phyloP scores from a whole-genome alignment of 352 stramenopile genomes.

The Pythium apleroticum region DNA sequence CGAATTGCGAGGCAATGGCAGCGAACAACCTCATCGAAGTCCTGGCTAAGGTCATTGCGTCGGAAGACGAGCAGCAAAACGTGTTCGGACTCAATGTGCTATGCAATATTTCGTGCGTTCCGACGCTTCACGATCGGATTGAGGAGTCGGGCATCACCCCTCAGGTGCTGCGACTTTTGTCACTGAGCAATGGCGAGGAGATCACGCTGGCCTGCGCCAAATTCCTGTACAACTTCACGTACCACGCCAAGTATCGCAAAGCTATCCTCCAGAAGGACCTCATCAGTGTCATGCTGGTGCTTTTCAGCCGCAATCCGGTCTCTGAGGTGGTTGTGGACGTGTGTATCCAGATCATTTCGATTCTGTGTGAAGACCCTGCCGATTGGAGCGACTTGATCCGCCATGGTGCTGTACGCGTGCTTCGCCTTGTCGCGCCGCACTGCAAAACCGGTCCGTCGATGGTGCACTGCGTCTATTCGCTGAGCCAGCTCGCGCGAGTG shows the following conservation, averaged over 20 bases:
- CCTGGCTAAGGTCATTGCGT: constrained; percentile 53
- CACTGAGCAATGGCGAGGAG: constrained; percentile 40
- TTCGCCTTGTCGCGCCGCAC: constrained; percentile 46
- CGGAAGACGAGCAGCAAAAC: constrained; percentile 58
- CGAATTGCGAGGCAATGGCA: constrained; percentile 79
- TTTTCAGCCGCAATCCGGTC: constrained; percentile 35
- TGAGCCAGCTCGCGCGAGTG: constrained; percentile 64
- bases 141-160: constrained; percentile 53
- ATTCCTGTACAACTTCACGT: constrained; percentile 70
- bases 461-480: constrained; percentile 55
- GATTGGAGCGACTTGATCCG: constrained; percentile 51
- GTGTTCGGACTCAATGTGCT: constrained; percentile 73
- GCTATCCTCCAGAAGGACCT: constrained; percentile 58
- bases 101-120: constrained; percentile 71
- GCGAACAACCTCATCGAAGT: constrained; percentile 66
- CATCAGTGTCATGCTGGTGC: constrained; percentile 42
- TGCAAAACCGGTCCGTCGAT: constrained; percentile 29
- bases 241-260: constrained; percentile 57
- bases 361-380: constrained; percentile 60
- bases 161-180: constrained; percentile 56
- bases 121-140: constrained; percentile 67
- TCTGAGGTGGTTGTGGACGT: constrained; percentile 49
- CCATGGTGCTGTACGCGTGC: constrained; percentile 53
- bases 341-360: constrained; percentile 62
- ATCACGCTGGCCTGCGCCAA: constrained; percentile 64